Base-by-base conservation (phyloP, 2,329 filamentous ascomycete species). In the Septoria petroselini region DNA sequence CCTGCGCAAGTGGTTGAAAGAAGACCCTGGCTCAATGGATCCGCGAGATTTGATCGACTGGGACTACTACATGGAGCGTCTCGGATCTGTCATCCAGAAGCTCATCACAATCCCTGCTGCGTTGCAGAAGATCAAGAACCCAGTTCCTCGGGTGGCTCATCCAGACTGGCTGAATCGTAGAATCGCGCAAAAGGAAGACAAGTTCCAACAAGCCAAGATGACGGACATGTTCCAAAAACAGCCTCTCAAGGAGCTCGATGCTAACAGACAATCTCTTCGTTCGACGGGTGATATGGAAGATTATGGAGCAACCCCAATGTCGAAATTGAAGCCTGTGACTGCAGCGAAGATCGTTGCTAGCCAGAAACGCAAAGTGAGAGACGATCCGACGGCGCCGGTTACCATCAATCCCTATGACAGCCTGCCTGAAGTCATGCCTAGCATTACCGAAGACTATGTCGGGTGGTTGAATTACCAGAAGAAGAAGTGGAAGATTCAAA, bases 401-500 rank as follows among this genome's bases (percentile, higher is more conserved):
- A 81, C 79, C 2, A 71, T 79, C 0, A 88, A 97, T 64, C 90
- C 90, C 0, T 94, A 89, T 68, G 84, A 89, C 21, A 81, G 81
- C 18, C 76, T 98, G 11, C 93, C 93, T 0, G 81, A 85, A 53
- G 78, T 81, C 34, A 94, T 95, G 86, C 91, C 93, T 1, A 81
- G 80, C 18, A 86, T 93, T 15, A 87, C 83, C 0, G 83, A 93
- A 41, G 86, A 98, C 68, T 99, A 99, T 60, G 74, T 82, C 14
- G 88, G 82, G 0, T 98, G 95, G 75, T 69, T 99, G 45, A 79
- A 86, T 64, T 97, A 97, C 64, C 93, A 98, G 67, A 99, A 99
- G 71, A 83, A 91, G 72, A 98, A 98, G 70, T 99, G 93, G 93
- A 96, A 91, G 73, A 85, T 97, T 30, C 93, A 99, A 67, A 95